Evolutionary conservation across 805 yeast genomes (phyloP), one percentile per base, ranked within the genome.

Genomic region (Yamadazyma olivae): DNA sequence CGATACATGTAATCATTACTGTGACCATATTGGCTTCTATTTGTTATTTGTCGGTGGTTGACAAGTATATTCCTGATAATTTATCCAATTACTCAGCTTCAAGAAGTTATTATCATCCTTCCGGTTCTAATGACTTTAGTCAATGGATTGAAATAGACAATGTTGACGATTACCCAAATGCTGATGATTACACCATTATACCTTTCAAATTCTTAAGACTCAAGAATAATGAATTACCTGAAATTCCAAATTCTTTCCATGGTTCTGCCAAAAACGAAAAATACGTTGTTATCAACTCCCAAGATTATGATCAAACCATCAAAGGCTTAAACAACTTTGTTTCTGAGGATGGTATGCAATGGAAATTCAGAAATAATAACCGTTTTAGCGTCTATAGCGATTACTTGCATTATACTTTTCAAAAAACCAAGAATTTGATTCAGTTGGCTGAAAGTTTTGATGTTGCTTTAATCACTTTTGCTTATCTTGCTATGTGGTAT

Each of bases 401-500:
- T 38, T 72, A 77, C 46, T 52, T 73, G 29, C 58, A 62, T 23
- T 57, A 67, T 17, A 58, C 69, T 8, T 52, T 67, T 29, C 35
- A 50, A 13, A 74, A 66, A 44, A 51, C 79, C 13, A 49, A 62
- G 33, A 66, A 61, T 32, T 60, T 78, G 43, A 67, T 82, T 35
- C 66, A 69, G 34, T 81, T 83, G 42, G 93, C 96, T 13, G 96
- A 90, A 48, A 77, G 83, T 17, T 87, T 87, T 47, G 98, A 91
- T 59, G 80, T 90, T 26, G 78, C 79, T 10, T 70, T 90, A 40
- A 81, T 93, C 33, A 71, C 86, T 2, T 56, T 81, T 33, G 97
- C 96, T 2, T 91, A 91, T 58, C 49, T 77, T 18, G 95, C 95
- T 32, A 89, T 90, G 96, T 71, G 85, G 72, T 81, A 84, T 59